These are phyloP conservation scores for Talaromyces marneffei DNA, from an alignment of 2,329 filamentous ascomycete species.

Conservation along the genomic window DNA sequence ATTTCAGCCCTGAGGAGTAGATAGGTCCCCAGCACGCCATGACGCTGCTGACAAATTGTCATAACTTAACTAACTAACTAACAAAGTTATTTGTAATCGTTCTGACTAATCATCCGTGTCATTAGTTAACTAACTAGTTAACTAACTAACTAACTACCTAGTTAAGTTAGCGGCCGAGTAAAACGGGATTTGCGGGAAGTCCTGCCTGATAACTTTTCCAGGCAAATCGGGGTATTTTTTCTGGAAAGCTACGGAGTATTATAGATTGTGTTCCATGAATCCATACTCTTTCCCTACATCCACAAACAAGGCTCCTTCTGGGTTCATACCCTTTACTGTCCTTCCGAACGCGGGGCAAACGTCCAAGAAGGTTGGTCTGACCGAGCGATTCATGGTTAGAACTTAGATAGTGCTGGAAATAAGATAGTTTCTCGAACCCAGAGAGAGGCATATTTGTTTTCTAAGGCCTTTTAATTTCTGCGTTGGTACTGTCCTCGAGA, in stretches of 20 bases:
- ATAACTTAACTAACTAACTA: too few relatives aligned
- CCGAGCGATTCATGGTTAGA: not conserved
- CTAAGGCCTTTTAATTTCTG: not conserved
- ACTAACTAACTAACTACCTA: not conserved
- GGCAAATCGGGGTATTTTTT: not conserved
- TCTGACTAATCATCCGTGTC: not conserved
- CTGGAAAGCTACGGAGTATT: not conserved
- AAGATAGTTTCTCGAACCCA: not conserved
- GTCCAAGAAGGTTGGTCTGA: not conserved
- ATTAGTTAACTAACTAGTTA: too few relatives aligned
- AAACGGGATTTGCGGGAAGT: not conserved
- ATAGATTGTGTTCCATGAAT: not conserved
- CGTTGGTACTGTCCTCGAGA: not conserved
- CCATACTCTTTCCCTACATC: conserved; percentile 2
- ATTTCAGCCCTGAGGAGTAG: not conserved
- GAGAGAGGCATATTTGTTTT: not conserved
- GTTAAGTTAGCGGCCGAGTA: not conserved
- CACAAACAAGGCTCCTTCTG: conserved; percentile 5
- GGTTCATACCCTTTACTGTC: not conserved
- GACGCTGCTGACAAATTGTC: not conserved
- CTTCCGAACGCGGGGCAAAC: not conserved
- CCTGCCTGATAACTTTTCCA: conserved; percentile 2
- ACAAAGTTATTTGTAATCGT: not conserved
- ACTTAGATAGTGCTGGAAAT: not conserved
- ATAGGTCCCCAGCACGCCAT: not conserved